A percentile compares a stretch with the other conserved stretches of the same genome.
phyloP scores from a whole-genome alignment of 2,329 filamentous ascomycete species.

The Sporothrix brasiliensis region DNA sequence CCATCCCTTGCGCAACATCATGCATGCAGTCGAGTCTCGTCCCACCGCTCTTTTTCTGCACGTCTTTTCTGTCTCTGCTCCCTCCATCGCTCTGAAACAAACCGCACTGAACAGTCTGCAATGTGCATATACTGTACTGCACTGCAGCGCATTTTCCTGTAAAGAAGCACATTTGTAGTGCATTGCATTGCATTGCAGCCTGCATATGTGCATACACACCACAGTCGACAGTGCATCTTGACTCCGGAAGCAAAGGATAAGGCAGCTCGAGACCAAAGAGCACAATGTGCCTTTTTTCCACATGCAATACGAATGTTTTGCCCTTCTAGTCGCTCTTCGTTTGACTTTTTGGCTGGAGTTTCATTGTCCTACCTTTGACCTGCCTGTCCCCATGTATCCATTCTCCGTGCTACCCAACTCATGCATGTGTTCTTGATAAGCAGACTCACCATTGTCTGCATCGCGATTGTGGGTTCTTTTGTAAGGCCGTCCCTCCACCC shows the following conservation, averaged over 20 bases:
- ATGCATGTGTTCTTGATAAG: constrained; percentile 21
- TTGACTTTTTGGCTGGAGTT: background rate
- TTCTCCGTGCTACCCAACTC: background rate
- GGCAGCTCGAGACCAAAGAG: background rate
- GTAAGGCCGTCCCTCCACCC: background rate
- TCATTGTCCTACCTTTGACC: background rate
- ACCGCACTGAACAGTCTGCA: too few relatives aligned
- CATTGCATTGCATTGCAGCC: constrained; percentile 8
- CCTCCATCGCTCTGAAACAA: background rate
- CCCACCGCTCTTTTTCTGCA: constrained; percentile 23
- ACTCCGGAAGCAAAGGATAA: background rate
- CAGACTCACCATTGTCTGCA: background rate
- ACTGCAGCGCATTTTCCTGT: background rate
- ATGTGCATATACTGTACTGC: too few relatives aligned
- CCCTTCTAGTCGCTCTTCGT: background rate
- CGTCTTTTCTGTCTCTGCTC: background rate
- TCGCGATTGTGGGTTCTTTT: constrained; percentile 4
- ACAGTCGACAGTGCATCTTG: background rate
- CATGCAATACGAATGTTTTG: background rate
- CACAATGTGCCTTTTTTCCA: constrained; percentile 13
- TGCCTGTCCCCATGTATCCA: background rate
- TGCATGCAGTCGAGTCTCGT: constrained; percentile 8
- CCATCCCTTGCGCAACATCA: constrained; percentile 16
- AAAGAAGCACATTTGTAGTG: too few relatives aligned
- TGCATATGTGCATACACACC: constrained; percentile 17